phyloP scores from a whole-genome alignment of 805 yeast genomes.

The Cyberlindnera suaveolens region DNA sequence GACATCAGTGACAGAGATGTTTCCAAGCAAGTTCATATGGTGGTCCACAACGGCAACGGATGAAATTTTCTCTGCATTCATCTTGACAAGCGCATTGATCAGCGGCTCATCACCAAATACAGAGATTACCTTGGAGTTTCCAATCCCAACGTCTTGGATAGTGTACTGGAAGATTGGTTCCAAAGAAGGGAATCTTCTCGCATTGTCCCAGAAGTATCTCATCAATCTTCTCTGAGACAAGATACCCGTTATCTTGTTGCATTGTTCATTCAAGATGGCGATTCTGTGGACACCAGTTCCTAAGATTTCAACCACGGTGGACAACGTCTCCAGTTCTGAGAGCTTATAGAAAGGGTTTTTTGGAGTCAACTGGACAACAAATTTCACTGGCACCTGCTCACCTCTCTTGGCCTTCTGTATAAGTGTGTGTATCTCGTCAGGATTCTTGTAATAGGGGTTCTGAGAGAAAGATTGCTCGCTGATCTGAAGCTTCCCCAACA shows the following conservation, averaged over 20 bases:
- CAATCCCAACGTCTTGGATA: conserved; percentile 69
- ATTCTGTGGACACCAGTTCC: conserved; percentile 96
- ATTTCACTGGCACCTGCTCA: conserved; percentile 85
- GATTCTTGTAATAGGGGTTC: conserved; percentile 23
- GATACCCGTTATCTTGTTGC: conserved; percentile 66
- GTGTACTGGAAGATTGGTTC: conserved; percentile 69
- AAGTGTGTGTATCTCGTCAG: conserved; percentile 35
- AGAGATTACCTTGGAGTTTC: conserved; percentile 65
- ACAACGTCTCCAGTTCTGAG: conserved; percentile 59
- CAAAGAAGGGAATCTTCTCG: conserved; percentile 75
- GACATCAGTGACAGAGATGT: conserved; percentile 92
- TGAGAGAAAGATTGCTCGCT: conserved; percentile 25
- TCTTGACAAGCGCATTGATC: conserved; percentile 78
- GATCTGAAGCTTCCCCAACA: conserved; percentile 61
- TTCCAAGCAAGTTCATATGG: conserved; percentile 71
- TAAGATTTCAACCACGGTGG: conserved; percentile 73
- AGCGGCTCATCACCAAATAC: conserved; percentile 83
- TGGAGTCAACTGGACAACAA: conserved; percentile 77
- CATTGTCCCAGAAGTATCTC: conserved; percentile 86
- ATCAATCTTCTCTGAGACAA: conserved; percentile 87
- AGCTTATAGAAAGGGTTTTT: conserved; percentile 85
- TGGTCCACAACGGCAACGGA: conserved; percentile 91
- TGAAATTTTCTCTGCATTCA: conserved; percentile 80
- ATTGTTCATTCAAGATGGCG: conserved; percentile 58
- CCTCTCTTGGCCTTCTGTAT: conserved; percentile 72